phyloP scores from a whole-genome alignment of 192 early-diverging fungal species.

The Diversispora eburnea region DNA sequence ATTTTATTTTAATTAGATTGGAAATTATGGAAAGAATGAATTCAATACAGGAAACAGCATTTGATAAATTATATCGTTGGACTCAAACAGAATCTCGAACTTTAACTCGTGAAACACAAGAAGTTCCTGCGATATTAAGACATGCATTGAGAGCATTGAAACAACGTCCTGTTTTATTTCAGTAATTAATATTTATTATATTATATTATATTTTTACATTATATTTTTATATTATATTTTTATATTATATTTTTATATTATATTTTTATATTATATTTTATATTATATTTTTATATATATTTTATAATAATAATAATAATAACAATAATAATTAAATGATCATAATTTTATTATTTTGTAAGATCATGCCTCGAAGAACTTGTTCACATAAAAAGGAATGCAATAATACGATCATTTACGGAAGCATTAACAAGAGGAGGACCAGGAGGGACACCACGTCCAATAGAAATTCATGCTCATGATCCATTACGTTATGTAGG shows the following conservation, averaged over 20 bases:
- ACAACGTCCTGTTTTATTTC: constrained; percentile 70
- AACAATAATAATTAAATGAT: not conserved
- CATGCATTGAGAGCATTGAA: constrained; percentile 65
- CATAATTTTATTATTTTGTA: not conserved
- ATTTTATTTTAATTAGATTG: constrained; percentile 38
- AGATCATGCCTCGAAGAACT: constrained; percentile 73
- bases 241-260: not conserved
- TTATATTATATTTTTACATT: too few relatives aligned
- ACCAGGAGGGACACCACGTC: constrained; percentile 71
- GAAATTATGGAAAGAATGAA: constrained; percentile 78
- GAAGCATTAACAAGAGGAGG: constrained; percentile 75
- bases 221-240: not conserved
- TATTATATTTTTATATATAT: not conserved
- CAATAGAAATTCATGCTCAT: constrained; percentile 90
- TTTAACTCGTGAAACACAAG: constrained; percentile 65
- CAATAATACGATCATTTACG: constrained; percentile 65
- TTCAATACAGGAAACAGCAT: constrained; percentile 67
- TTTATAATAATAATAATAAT: too few relatives aligned
- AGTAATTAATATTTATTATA: constrained; percentile 38
- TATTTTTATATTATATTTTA: not conserved
- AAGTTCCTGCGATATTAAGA: constrained; percentile 58
- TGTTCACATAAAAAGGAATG: constrained; percentile 60
- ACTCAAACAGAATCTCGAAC: constrained; percentile 63
- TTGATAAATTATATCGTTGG: constrained; percentile 74
- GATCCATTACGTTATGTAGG: constrained; percentile 90